Evolutionary conservation across 1,284 basidiomycete genomes (phyloP), one percentile per base, ranked within the genome.

Genomic region (Microbotryum violaceum): DNA sequence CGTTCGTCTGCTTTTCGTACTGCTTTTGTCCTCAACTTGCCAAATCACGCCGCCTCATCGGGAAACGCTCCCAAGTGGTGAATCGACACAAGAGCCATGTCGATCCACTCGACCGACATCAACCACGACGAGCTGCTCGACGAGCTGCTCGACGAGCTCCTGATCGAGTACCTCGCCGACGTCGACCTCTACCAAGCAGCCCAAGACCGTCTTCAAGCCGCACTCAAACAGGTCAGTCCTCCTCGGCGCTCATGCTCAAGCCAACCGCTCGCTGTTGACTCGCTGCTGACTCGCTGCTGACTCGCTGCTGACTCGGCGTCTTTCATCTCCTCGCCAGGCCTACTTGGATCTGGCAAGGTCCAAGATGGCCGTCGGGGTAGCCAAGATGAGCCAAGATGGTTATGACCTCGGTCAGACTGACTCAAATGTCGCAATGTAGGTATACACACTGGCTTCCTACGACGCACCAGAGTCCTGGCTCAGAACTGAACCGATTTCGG

Each of bases 301-400:
- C 27, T 12, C 18, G 8, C 9, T 23, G 9, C 48, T 16, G 8
- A 18, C 4, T 18, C 31, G 33, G 5, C 29, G 16, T 45, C 9
- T n/a, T 53, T 25, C 14, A 48, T n/a, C n/a, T 5, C 31, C 31
- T 31, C 31, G 2, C 9, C 58, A 64, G 63, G 70, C 49, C 23
- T 61, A 63, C 45, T 62, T 70, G 48, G 56, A 70, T 45, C 54
- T 71, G n/a, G 68, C 70, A 10, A 45, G 50, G 9, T 62, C 70
- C 8, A 71, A 71, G 53, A 49, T 63, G 33, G 66, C 68, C 0
- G 50, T 71, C 6, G 68, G 68, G 1, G 66, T 66, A 0, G 23
- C 55, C 7, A 33, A 65, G 3, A 52, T 71, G 9, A 49, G 60
- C 2, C 62, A 61, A 20, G 27, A 37, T 1, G 58, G 56, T 21